phyloP scores from a whole-genome alignment of 257 asterid genomes.

The Solanum chiquidenum region DNA sequence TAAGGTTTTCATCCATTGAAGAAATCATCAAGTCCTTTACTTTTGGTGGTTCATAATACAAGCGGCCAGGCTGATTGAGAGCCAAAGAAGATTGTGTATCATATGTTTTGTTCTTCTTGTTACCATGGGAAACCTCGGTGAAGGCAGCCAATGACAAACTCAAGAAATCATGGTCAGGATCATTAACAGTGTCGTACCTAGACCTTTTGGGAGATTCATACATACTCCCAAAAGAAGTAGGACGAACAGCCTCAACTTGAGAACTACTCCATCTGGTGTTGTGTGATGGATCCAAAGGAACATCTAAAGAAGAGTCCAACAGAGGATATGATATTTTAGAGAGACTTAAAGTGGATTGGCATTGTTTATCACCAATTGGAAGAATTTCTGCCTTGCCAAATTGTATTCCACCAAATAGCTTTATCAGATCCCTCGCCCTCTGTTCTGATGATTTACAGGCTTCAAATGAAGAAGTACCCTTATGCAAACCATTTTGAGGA shows the following conservation, averaged over 20 bases:
- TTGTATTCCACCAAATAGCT: conserved; percentile 12
- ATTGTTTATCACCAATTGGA: conserved; percentile 4
- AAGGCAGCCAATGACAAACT: conserved; percentile 38
- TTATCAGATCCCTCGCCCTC: conserved; percentile 8
- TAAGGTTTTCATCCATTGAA: conserved; percentile 1
- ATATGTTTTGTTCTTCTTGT: conserved; percentile 28
- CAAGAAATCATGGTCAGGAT: conserved; percentile 33
- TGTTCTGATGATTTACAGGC: conserved; percentile 11
- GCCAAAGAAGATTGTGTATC: conserved; percentile 16
- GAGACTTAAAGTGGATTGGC: conserved; percentile 2
- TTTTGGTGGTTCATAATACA: conserved; percentile 27
- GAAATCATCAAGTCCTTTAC: conserved; percentile 9
- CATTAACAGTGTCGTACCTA: conserved; percentile 7
- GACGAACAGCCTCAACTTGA: conserved; percentile 6
- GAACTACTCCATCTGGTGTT: not conserved
- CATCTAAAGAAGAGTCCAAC: conserved; percentile 9
- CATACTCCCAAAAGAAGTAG: conserved; percentile 8
- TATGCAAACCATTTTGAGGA: conserved; percentile 10
- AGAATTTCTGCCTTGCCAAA: conserved; percentile 9
- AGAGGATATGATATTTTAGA: conserved; percentile 5
- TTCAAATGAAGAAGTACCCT: conserved; percentile 11
- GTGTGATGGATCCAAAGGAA: not conserved
- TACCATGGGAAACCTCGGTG: conserved; percentile 14
- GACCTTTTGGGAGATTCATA: conserved; percentile 38
- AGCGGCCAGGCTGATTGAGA: conserved; percentile 14